Evolutionary conservation across 331 rosid species (phyloP).

Genomic region (Malus hybrid): DNA sequence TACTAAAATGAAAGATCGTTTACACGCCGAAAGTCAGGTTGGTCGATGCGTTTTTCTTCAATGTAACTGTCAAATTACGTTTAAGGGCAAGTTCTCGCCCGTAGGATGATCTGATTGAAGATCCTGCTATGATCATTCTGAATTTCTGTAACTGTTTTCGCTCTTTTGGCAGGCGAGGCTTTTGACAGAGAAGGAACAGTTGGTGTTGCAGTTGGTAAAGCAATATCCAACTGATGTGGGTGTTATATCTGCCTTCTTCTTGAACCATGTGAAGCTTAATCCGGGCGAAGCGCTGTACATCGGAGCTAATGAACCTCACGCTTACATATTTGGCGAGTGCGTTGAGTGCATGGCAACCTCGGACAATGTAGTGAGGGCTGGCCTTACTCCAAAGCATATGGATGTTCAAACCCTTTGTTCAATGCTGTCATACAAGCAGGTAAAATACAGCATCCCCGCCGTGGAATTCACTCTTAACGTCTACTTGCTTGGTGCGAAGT

Average conservation of each 20-base stretch:
- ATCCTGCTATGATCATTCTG: not conserved
- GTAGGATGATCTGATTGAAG: not conserved
- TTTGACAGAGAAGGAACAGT: slow-evolving; percentile 69
- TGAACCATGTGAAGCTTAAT: slow-evolving; percentile 73
- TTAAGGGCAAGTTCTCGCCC: not conserved
- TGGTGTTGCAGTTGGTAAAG: slow-evolving; percentile 69
- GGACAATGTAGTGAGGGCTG: slow-evolving; percentile 95
- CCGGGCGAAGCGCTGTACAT: slow-evolving; percentile 87
- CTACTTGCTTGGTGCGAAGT: not conserved
- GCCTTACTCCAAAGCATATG: slow-evolving; percentile 79
- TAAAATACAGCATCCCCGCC: not conserved
- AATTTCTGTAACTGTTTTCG: not conserved
- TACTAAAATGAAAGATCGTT: slow-evolving; percentile 50
- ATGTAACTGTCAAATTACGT: not conserved
- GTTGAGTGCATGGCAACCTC: slow-evolving; percentile 98
- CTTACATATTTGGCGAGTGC: slow-evolving; percentile 77
- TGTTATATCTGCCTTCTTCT: slow-evolving; percentile 79
- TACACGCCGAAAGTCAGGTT: slow-evolving; percentile 65
- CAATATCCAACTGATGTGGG: slow-evolving; percentile 88
- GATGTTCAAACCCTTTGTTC: slow-evolving; percentile 90
- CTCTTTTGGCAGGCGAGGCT: slow-evolving; percentile 49
- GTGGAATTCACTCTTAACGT: not conserved
- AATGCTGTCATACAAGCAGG: slow-evolving; percentile 98
- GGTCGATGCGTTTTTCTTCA: slow-evolving; percentile 7
- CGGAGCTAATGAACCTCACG: slow-evolving; percentile 89